Percentiles rank a stretch among this genome's conserved stretches.
These are phyloP conservation scores for Boletus subparvulus DNA, from an alignment of 768 basidiomycete species.

Conservation along the genomic window DNA sequence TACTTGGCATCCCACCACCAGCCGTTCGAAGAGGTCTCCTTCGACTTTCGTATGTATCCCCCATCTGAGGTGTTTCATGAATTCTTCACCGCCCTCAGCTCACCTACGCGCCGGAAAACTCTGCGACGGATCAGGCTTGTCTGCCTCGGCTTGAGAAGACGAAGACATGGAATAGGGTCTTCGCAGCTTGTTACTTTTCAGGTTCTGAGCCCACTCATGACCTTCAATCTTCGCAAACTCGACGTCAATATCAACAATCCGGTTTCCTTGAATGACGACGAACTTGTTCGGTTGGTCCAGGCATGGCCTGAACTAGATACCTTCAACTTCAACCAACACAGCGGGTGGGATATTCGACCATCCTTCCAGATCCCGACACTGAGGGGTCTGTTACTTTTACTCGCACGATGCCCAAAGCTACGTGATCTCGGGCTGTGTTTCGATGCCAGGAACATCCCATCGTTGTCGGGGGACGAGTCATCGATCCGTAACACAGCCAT, in stretches of 20 bases:
- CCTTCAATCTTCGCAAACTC: not conserved
- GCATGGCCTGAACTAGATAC: constrained; percentile 4
- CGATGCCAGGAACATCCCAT: constrained; percentile 4
- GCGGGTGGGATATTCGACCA: not conserved
- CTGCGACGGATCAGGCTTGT: not conserved
- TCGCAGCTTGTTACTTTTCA: not conserved
- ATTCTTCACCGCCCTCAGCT: not conserved
- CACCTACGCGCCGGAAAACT: not conserved
- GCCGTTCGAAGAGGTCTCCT: constrained; percentile 4
- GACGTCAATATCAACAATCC: not conserved
- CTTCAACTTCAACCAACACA: not conserved
- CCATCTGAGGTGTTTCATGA: not conserved
- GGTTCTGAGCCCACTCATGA: not conserved
- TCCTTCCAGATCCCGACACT: constrained; percentile 1
- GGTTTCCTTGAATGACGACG: constrained; percentile 6
- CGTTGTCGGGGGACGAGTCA: not conserved
- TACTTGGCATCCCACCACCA: constrained; percentile 4
- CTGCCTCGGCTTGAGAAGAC: too few relatives aligned
- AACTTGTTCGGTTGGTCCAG: not conserved
- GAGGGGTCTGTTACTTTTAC: constrained; percentile 2
- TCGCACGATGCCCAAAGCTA: not conserved
- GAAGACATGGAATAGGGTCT: too few relatives aligned
- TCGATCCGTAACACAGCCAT: not conserved
- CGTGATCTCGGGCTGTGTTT: not conserved
- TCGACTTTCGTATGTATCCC: not conserved